phyloP scores from a whole-genome alignment of 192 early-diverging fungal species.

The Rhizoclosmatium sp. region DNA sequence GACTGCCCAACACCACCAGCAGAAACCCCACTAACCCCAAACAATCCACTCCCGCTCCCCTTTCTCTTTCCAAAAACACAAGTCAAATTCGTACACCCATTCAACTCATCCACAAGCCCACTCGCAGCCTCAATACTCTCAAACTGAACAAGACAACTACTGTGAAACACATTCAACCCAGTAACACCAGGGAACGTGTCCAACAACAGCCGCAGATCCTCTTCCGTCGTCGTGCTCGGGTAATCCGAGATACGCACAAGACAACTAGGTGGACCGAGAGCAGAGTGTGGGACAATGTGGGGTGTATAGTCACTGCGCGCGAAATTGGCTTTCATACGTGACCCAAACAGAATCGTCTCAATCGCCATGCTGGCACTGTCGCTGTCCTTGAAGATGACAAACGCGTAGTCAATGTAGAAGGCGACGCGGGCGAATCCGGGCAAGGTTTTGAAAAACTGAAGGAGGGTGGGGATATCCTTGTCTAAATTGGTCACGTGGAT shows the following conservation, averaged over 20 bases:
- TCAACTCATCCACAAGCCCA: slow-evolving; percentile 50
- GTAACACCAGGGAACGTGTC: slow-evolving; percentile 48
- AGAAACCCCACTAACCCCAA: background rate
- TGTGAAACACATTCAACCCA: slow-evolving; percentile 54
- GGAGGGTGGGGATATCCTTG: slow-evolving; percentile 42
- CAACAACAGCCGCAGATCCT: slow-evolving; percentile 49
- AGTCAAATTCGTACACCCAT: slow-evolving; percentile 55
- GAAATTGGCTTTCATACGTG: slow-evolving; percentile 59
- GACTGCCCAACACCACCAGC: background rate
- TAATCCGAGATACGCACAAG: slow-evolving; percentile 57
- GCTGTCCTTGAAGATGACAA: slow-evolving; percentile 54
- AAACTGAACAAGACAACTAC: slow-evolving; percentile 53
- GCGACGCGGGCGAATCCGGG: slow-evolving; percentile 54
- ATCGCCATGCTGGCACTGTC: slow-evolving; percentile 49
- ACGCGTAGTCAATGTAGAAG: slow-evolving; percentile 63
- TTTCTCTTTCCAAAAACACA: slow-evolving; percentile 57
- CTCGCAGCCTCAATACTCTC: slow-evolving; percentile 38
- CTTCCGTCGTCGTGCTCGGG: slow-evolving; percentile 48
- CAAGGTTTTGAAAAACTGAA: slow-evolving; percentile 46
- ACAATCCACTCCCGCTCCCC: slow-evolving; percentile 23
- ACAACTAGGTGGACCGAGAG: slow-evolving; percentile 49
- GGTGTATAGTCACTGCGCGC: slow-evolving; percentile 59
- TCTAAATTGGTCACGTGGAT: slow-evolving; percentile 61
- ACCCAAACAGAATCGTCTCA: slow-evolving; percentile 59
- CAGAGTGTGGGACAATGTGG: slow-evolving; percentile 44